Base-by-base conservation (phyloP, 2,329 filamentous ascomycete genomes). In the Venturiaceae sp. region DNA sequence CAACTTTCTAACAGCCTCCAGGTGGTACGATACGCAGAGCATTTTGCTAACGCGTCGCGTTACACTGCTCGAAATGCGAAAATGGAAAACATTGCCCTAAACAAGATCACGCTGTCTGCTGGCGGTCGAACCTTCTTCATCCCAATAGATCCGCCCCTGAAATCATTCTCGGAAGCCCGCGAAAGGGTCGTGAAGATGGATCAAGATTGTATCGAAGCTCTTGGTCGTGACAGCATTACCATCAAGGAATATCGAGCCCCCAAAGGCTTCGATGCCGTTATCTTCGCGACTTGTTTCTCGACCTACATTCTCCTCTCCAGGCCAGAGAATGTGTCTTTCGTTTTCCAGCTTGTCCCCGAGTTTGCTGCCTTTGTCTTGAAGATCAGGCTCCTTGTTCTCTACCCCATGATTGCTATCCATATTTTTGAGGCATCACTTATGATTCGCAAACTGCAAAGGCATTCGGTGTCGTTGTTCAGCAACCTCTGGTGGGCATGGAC, bases 141-240 rank as follows among this genome's bases (percentile, higher is more conserved):
- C 52, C 75, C 83, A 2, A 79, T 96, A 64, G 69, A 79, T 1
- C 92, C 92, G 9, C 83, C 88, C 0, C 80, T 96, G 75, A 71
- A 73, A n/a, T 78, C 79, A 36, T 84, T 84, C 71, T 72, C 76
- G 36, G 88, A 95, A 60, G 80, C 85, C 9, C 84, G 90, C 57
- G 75, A 80, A 52, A 82, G 88, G 55, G 76, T 92, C 41, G 83
- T 95, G 53, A 83, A 84, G 55, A 88, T 96, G 83, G 83, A 86
- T 67, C 72, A 80, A 60, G 77, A 81, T 11, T 78, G 80, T 28
- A 79, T 87, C 34, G 64, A 74, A 33, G 79, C 73, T 1, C 81
- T 95, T 13, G 83, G 81, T 16, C 77, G 87, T 39, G 81, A 77
- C 60, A 76, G 80, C 59, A 76, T 84, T 56, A 75, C 75, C 0